Evolutionary conservation across 345 rosid genomes (phyloP).

Genomic region (Carallia brachiata): DNA sequence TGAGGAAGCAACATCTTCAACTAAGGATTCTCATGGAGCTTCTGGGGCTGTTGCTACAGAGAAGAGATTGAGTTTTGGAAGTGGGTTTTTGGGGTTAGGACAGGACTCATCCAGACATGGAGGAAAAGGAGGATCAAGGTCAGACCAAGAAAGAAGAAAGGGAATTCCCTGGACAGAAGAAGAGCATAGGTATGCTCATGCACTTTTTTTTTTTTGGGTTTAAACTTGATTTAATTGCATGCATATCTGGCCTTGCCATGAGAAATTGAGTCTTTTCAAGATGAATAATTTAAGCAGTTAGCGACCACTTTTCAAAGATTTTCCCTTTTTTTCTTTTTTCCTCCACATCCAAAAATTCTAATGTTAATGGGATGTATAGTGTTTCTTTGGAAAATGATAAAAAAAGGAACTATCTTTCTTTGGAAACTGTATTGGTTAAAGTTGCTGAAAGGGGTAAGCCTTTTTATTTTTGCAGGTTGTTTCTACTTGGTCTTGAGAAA

Average conservation of each 20-base stretch:
- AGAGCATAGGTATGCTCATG: constrained; percentile 69
- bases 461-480: constrained; percentile 46
- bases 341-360: too few species aligned
- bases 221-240: too few species aligned
- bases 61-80: constrained; percentile 41
- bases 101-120: constrained; percentile 52
- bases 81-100: constrained; percentile 45
- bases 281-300: too few species aligned
- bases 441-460: too few species aligned
- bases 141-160: constrained; percentile 85
- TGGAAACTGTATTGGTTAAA: not conserved
- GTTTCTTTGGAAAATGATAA: not conserved
- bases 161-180: constrained; percentile 98
- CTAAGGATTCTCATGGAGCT: constrained; percentile 39
- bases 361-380: too few species aligned
- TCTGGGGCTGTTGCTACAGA: constrained; percentile 32
- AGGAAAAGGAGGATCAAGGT: constrained; percentile 53
- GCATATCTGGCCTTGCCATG: too few species aligned
- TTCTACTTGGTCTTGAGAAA: constrained; percentile 82
- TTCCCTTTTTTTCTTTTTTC: too few species aligned
- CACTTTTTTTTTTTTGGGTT: not conserved
- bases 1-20: constrained; percentile 46
- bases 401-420: not conserved
- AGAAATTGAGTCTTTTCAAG: too few species aligned
- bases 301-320: too few species aligned